A percentile compares a stretch with the other conserved stretches of the same genome.
Evolutionary conservation across 805 yeast genomes (phyloP).

Genomic region (Starmera pachycereana): DNA sequence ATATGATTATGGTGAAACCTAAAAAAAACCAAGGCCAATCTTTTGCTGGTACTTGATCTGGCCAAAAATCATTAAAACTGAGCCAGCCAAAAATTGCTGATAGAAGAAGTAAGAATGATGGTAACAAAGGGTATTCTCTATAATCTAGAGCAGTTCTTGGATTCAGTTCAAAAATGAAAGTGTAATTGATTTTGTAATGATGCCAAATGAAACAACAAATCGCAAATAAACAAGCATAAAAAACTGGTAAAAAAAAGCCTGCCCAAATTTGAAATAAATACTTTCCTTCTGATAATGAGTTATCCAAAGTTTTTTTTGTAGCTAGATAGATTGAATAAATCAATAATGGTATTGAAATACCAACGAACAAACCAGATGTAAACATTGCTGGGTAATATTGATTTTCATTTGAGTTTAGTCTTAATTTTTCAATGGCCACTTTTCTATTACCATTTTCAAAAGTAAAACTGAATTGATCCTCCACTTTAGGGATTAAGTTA

Average conservation of each 20-base stretch:
- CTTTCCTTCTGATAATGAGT: constrained; percentile 41
- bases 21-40: constrained; percentile 77
- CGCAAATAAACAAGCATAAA: constrained; percentile 57
- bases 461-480: constrained; percentile 52
- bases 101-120: constrained; percentile 46
- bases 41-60: constrained; percentile 44
- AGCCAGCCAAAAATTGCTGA: constrained; percentile 63
- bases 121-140: constrained; percentile 55
- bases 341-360: constrained; percentile 63
- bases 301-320: constrained; percentile 28
- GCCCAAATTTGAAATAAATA: constrained; percentile 83
- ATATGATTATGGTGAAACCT: constrained; percentile 35
- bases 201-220: constrained; percentile 68
- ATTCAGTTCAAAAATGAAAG: constrained; percentile 84
- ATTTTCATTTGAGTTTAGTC: constrained; percentile 31
- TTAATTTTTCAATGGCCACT: constrained; percentile 58
- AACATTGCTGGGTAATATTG: constrained; percentile 37
- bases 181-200: constrained; percentile 69
- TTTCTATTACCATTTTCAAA: constrained; percentile 65
- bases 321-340: constrained; percentile 46
- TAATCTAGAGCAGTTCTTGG: constrained; percentile 55
- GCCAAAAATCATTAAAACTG: constrained; percentile 64
- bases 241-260: constrained; percentile 61
- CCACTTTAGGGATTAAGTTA: constrained; percentile 48
- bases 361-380: constrained; percentile 56